Evolutionary conservation across 139 green algal species (phyloP).

Genomic region (Cymbomonas tetramitiformis): DNA sequence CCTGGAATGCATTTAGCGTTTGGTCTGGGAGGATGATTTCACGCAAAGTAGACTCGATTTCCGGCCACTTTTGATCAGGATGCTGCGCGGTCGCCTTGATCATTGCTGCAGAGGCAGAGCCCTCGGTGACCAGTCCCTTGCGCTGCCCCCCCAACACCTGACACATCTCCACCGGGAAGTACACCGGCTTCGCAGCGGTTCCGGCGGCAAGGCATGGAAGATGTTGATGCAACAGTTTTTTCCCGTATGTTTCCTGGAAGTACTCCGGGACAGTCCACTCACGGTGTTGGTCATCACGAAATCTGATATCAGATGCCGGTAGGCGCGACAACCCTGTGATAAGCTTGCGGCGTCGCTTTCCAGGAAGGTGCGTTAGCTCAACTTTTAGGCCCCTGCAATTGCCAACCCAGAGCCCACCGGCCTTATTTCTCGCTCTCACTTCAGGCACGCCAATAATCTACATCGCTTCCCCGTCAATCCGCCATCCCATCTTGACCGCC

Average conservation of each 20-base stretch:
- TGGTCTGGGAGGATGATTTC: background rate
- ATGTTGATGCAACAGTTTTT: background rate
- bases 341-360: no score
- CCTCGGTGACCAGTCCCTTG: background rate
- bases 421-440: no score
- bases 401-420: no score
- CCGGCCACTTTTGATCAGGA: background rate
- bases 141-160: background rate
- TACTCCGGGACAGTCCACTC: background rate
- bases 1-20: background rate
- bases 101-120: background rate
- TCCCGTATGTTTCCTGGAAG: background rate
- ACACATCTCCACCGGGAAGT: background rate
- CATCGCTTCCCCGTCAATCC: no score
- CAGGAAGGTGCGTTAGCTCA: no score
- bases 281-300: no score
- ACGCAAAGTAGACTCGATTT: background rate
- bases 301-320: no score
- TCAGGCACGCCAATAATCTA: no score
- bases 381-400: no score
- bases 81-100: background rate
- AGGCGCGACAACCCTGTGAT: no score
- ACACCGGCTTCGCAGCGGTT: background rate
- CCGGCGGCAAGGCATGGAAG: background rate
- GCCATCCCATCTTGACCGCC: no score